Evolutionary conservation across 441 rosid species (phyloP).

Genomic region (Rhodomyrtus psidioides): DNA sequence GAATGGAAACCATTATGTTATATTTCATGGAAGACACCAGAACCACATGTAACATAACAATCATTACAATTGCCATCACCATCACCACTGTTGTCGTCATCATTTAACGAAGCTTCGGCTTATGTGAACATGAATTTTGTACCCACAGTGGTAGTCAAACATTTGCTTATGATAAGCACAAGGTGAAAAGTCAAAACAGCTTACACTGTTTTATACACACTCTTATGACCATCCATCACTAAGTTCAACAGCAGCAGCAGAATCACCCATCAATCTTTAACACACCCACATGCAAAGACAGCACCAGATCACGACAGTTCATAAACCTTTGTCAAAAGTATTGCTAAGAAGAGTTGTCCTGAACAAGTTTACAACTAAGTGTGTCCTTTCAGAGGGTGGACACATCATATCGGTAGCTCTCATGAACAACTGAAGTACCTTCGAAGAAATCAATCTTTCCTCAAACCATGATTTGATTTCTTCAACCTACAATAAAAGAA

Average conservation of each 20-base stretch:
- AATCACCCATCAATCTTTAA: background rate
- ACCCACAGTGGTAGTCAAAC: background rate
- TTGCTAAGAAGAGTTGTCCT: background rate
- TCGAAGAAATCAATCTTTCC: constrained; percentile 31
- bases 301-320: background rate
- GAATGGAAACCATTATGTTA: background rate
- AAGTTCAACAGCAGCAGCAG: background rate
- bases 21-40: background rate
- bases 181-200: background rate
- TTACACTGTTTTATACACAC: background rate
- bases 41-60: background rate
- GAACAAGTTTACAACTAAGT: background rate
- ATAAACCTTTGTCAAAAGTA: background rate
- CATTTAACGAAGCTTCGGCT: background rate
- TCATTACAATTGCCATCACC: background rate
- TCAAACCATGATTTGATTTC: constrained; percentile 73
- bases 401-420: background rate
- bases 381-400: background rate
- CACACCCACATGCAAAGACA: background rate
- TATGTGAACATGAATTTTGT: background rate
- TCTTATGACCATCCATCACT: background rate
- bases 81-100: background rate
- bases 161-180: background rate
- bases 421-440: constrained; percentile 25
- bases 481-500: constrained; percentile 44